A percentile compares a stretch with the other conserved stretches of the same genome.
These are phyloP conservation scores for Dothiorella sarmentorum DNA, from an alignment of 2,329 filamentous ascomycete species.

Conservation along the genomic window DNA sequence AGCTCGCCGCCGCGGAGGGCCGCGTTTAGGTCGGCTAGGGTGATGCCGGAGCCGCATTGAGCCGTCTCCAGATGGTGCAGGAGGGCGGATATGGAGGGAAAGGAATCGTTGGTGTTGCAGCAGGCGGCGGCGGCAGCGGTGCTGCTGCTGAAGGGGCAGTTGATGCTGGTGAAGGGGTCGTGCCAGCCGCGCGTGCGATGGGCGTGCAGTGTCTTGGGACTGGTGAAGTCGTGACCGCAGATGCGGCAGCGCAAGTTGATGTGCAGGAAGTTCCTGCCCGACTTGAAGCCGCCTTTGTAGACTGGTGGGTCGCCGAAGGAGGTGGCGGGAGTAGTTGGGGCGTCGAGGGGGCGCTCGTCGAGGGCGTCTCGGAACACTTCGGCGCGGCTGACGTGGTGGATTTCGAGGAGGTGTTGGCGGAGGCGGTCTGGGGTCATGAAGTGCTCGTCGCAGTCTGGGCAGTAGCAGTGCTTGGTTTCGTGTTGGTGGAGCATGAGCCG, in stretches of 20 bases:
- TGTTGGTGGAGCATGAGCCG: slow-evolving; percentile 11
- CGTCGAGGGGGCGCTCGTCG: slow-evolving; percentile 7
- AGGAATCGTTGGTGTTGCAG: not conserved
- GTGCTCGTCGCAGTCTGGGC: slow-evolving; percentile 8
- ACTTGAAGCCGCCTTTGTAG: slow-evolving; percentile 18
- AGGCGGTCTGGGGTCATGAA: slow-evolving; percentile 18
- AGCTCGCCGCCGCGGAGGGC: slow-evolving; percentile 5
- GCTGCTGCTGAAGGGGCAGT: slow-evolving; percentile 5
- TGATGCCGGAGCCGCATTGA: slow-evolving; percentile 13
- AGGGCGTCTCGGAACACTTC: slow-evolving; percentile 1
- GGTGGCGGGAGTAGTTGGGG: not conserved
- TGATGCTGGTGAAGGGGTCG: slow-evolving; percentile 9
- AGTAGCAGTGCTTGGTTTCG: slow-evolving; percentile 13
- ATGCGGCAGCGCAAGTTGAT: slow-evolving; percentile 9
- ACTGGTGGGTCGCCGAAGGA: not conserved
- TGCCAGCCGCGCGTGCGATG: slow-evolving; percentile 18
- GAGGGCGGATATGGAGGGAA: slow-evolving; percentile 4
- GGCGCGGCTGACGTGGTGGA: slow-evolving; percentile 3
- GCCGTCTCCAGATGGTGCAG: slow-evolving; percentile 15
- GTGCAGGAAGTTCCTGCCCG: slow-evolving; percentile 17
- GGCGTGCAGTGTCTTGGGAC: slow-evolving; percentile 18
- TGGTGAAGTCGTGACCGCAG: slow-evolving; percentile 15
- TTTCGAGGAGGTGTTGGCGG: slow-evolving; percentile 15
- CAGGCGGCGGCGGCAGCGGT: not conserved
- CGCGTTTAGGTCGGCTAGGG: slow-evolving; percentile 4